Conservation (phyloP, 2,329 filamentous ascomycete genomes). For the Chaetothyriales sp. region DNA sequence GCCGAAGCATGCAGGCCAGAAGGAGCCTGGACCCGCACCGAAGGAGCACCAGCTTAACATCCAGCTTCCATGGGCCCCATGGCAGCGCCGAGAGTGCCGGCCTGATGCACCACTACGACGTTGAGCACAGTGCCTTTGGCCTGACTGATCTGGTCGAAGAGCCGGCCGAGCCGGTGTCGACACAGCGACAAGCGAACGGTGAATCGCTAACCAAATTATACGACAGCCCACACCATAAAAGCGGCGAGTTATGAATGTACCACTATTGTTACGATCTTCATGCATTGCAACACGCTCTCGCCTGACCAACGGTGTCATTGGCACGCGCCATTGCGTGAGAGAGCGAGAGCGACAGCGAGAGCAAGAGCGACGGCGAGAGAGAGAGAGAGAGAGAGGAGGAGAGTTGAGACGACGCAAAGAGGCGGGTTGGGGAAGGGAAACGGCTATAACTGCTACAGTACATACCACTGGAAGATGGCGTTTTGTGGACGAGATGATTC, state of each 20-base stretch:
- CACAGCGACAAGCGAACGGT: slow-evolving; percentile 5
- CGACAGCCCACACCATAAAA: slow-evolving; percentile 12
- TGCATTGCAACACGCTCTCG: neutral
- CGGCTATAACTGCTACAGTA: neutral
- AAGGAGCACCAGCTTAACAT: slow-evolving; percentile 33
- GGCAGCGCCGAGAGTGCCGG: slow-evolving; percentile 49
- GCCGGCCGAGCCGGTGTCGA: slow-evolving; percentile 10
- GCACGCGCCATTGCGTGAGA: neutral
- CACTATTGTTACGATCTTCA: neutral
- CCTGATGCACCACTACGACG: slow-evolving; percentile 76
- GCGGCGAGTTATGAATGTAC: slow-evolving; percentile 8
- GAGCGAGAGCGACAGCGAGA: too few species aligned
- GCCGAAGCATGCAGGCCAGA: slow-evolving; percentile 81
- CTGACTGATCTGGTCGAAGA: slow-evolving; percentile 68
- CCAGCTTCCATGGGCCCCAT: slow-evolving; percentile 41
- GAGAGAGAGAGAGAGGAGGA: too few species aligned
- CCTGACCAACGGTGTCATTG: neutral
- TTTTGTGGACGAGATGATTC: neutral
- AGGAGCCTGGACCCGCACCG: slow-evolving; percentile 43
- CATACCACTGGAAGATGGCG: neutral
- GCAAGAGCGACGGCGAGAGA: too few species aligned
- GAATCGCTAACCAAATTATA: slow-evolving; percentile 9
- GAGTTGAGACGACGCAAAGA: neutral
- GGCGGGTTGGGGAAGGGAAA: too few species aligned
- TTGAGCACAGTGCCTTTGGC: slow-evolving; percentile 63